Conservation (phyloP, 768 basidiomycete genomes). For the Galerina marginata region DNA sequence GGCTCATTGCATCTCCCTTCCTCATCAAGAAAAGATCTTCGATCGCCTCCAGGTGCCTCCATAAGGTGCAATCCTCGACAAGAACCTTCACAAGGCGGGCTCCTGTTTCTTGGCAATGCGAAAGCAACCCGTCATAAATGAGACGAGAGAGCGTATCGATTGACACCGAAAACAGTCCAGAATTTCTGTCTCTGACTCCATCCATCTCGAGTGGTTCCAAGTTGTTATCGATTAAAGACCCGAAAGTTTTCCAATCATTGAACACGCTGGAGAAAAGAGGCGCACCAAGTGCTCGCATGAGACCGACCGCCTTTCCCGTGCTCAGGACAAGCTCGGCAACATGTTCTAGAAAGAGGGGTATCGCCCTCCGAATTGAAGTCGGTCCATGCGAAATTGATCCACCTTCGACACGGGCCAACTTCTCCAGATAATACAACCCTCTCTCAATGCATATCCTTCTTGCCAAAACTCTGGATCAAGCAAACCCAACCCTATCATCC, state of each 20-base stretch:
- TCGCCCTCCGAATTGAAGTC: constrained; percentile 31
- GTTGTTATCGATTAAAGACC: constrained; percentile 36
- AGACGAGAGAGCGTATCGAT: constrained; percentile 64
- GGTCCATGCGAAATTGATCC: constrained; percentile 26
- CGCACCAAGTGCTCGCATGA: constrained; percentile 66
- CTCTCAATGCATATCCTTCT: constrained; percentile 68
- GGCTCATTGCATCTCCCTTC: constrained; percentile 76
- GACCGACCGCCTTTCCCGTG: constrained; percentile 79
- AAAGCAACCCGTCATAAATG: constrained; percentile 68
- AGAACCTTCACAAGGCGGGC: constrained; percentile 60
- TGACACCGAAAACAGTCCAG: constrained; percentile 52
- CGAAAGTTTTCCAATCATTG: constrained; percentile 49
- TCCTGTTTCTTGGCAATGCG: constrained; percentile 58
- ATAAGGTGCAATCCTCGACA: constrained; percentile 68
- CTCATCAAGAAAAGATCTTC: constrained; percentile 80
- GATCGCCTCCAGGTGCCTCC: constrained; percentile 64
- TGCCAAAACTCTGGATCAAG: constrained; percentile 82
- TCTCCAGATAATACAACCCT: constrained; percentile 30
- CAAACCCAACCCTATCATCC: constrained; percentile 53
- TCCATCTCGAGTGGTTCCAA: constrained; percentile 22
- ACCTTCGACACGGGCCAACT: constrained; percentile 28
- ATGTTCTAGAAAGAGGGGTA: constrained; percentile 68
- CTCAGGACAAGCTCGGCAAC: constrained; percentile 63
- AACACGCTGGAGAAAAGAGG: constrained; percentile 31
- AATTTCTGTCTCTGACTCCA: constrained; percentile 12